Base-by-base conservation (phyloP, 2,329 filamentous ascomycete species). In the Daldinia sp. region DNA sequence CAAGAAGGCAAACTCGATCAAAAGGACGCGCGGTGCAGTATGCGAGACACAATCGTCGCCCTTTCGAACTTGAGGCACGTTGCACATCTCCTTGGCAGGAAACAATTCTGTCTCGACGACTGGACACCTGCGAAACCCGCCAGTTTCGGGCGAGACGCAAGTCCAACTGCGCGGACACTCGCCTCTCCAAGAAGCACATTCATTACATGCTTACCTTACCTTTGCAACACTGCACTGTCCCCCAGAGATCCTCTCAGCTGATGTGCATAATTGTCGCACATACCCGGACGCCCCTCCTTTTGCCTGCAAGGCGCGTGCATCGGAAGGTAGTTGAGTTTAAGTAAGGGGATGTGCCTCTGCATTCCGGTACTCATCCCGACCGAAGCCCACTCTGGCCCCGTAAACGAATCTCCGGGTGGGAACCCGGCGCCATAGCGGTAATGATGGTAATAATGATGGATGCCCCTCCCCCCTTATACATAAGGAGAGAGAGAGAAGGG, bases 241-340 rank as follows among this genome's bases (percentile, higher is more conserved):
- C 67, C 58, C 35, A 71, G 61, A 67, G 63, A 69, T 67, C 62
- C 63, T 60, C 48, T 33, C 23, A 60, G 64, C 61, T 68, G 67
- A 68, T 65, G 69, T 68, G 69, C 69, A 72, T 65, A 63, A 65
- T 50, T 33, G 59, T 64, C 59, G 61, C 41, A 72, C 63, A 64
- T 59, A 56, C 65, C 67, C 59, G 57, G 63, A 63, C 33, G 2
- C 6, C 53, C 42, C 37, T 62, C 56, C 60, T 56, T 18, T 54
- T 23, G 54, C 50, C 67, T 72, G 64, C 65, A 64, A 46, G 54
- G 33, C 26, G 58, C 56, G 37, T 58, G 58, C 44, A 39, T 69
- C 63, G 67, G 69, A 69, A 71, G 66, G 60, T 60, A 57, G 63
- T 63, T 44, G 60, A 46, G 61, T 60, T 55, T 51, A 65, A 46